Conservation (phyloP, 305 asterid species). For the Nicotiana rustica region DNA sequence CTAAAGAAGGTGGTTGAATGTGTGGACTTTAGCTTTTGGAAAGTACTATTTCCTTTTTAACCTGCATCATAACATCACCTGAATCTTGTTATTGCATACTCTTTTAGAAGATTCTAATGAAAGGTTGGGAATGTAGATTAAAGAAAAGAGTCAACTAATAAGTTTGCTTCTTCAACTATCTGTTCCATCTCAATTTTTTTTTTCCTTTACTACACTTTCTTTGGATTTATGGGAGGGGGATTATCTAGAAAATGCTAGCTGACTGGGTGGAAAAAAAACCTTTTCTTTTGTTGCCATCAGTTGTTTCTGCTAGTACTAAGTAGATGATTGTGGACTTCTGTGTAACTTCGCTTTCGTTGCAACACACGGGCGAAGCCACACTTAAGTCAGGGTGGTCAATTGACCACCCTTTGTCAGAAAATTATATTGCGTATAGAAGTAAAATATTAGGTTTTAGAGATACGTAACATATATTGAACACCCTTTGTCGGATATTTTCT, state of each 20-base stretch:
- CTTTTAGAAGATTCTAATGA: not conserved
- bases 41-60: not conserved
- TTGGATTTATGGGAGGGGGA: slow-evolving; percentile 5
- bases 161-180: not conserved
- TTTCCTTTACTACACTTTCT: not conserved
- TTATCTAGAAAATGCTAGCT: not conserved
- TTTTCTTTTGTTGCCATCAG: not conserved
- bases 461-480: too few relatives aligned
- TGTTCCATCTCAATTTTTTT: not conserved
- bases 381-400: too few relatives aligned
- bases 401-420: too few relatives aligned
- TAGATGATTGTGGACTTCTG: slow-evolving; percentile 14
- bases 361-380: too few relatives aligned
- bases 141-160: not conserved
- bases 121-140: not conserved
- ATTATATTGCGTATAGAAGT: too few relatives aligned
- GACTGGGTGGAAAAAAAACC: not conserved
- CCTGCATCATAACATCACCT: not conserved
- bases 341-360: not conserved
- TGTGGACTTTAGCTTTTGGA: not conserved
- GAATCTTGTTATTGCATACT: not conserved
- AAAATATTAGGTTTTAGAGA: too few relatives aligned
- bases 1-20: slow-evolving; percentile 23
- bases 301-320: not conserved
- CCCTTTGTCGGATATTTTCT: too few relatives aligned